Evolutionary conservation across 305 asterid species (phyloP), one percentile per base, ranked within the genome.

Genomic region (Fraxinus baroniana): DNA sequence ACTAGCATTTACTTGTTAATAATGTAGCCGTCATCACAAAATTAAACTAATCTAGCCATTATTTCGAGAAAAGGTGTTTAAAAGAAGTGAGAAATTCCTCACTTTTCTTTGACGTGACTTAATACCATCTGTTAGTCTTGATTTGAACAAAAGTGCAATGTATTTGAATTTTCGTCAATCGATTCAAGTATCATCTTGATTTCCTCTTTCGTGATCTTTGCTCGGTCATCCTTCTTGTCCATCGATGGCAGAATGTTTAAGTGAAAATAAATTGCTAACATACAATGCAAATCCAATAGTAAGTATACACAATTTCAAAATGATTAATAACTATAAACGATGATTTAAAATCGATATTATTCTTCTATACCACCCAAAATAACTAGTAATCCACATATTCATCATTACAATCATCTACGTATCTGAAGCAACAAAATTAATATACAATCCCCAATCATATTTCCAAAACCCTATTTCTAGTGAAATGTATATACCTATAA

Each of bases 401-500:
- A 85, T 82, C 84, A 88, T 88, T 84, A 89, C 64, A 55, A 55
- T 55, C 64, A 55, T 55, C 24, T 55, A 55, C n/a, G 64, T 55
- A n/a, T n/a, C 64, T n/a, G 64, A n/a, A 55, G 64, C 24, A 55
- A 55, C 64, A 55, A 55, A 55, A 55, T n/a, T 55, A 55, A 55
- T 55, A n/a, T n/a, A 55, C 66, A 55, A 91, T 86, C 94, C 90
- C 94, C 93, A 90, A 86, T 87, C 91, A 84, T 78, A 87, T 82
- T 73, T 79, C 87, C 86, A 84, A 83, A 78, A 80, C 41, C 91
- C 92, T 89, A 87, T 89, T 83, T 87, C 90, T 87, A 86, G 82
- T 83, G 83, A 88, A 87, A 85, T 83, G 95, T 93, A 86, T 91
- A 80, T 81, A 83, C 82, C 87, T 86, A 86, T 84, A 66, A 84